Base-by-base conservation (phyloP, 2,329 filamentous ascomycete species). In the Fonsecaea multimorphosa region DNA sequence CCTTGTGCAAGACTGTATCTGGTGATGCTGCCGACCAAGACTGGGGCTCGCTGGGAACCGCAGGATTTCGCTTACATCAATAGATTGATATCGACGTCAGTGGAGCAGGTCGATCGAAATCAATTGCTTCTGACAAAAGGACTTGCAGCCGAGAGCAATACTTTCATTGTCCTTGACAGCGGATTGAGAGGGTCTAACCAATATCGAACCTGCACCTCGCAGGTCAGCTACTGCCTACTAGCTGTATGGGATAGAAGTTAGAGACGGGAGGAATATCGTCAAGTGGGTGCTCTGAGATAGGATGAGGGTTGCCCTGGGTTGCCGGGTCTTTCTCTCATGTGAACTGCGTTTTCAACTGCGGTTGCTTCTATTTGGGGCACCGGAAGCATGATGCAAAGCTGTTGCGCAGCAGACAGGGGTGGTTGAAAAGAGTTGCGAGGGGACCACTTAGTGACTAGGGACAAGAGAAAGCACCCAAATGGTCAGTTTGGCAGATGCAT, bases 21-120 rank as follows among this genome's bases (percentile, higher is more conserved):
- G 24, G 38, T 29, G 24, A 22, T 32, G n/a, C 34, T 38, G 56
- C n/a, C 32, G 49, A 51, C 22, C 46, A 49, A 60, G 31, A 32
- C 38, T 60, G 54, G 64, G 64, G 46, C 58, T 66, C 44, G 29
- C 61, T 61, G 53, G 51, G 40, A 38, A 32, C 14, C 36, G 46
- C 14, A 34, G 56, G 61, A 58, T 58, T 58, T 58, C 44, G 52
- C 49, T 63, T 51, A 38, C 31, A 27, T 44, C 61, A 59, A 63
- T 63, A 63, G 65, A 59, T 58, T 58, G 58, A 57, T 27, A 29
- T 54, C 38, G 57, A 65, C 34, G 46, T 52, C 19, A 40, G 62
- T 63, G 36, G 58, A 65, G 58, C 56, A 55, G 65, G 62, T 61
- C 44, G 61, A 61, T 64, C 27, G 61, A 55, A 44, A 49, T 49